These are phyloP conservation scores for Russula dissimulans DNA, from an alignment of 768 basidiomycete species.

Conservation along the genomic window DNA sequence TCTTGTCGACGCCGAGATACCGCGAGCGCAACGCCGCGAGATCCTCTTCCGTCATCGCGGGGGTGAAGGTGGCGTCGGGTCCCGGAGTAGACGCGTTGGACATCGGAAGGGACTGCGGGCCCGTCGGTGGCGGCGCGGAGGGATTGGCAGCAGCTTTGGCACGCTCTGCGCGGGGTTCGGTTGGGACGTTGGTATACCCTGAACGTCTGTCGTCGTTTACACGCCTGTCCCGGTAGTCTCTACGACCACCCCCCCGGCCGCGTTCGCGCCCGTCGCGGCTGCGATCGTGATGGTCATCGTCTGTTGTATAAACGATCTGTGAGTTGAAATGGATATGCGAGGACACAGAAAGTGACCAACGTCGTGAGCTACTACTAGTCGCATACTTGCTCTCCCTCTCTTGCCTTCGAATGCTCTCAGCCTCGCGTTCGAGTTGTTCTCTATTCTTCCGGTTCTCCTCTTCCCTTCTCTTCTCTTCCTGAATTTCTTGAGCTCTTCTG, in stretches of 20 bases:
- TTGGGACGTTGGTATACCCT: constrained; percentile 64
- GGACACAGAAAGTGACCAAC: constrained; percentile 25
- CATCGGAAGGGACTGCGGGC: constrained; percentile 14
- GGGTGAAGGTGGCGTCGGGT: constrained; percentile 34
- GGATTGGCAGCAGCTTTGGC: constrained; percentile 34
- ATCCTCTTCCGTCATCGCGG: constrained; percentile 75
- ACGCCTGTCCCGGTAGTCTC: constrained; percentile 36
- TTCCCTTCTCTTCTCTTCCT: constrained; percentile 56
- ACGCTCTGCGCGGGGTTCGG: constrained; percentile 75
- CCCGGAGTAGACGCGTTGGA: constrained; percentile 26
- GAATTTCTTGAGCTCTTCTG: constrained; percentile 77
- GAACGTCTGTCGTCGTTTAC: constrained; percentile 23
- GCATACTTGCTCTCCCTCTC: constrained; percentile 38
- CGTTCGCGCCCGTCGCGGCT: constrained; percentile 20
- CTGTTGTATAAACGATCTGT: constrained; percentile 20
- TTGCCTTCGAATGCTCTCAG: constrained; percentile 50
- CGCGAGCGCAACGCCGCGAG: constrained; percentile 79
- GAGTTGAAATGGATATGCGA: background rate
- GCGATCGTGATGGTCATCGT: constrained; percentile 31
- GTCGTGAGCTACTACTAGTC: constrained; percentile 32
- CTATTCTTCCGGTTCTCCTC: constrained; percentile 53
- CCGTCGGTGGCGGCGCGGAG: constrained; percentile 43
- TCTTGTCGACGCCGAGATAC: constrained; percentile 90
- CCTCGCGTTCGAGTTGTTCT: constrained; percentile 65
- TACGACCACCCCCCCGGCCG: constrained; percentile 19